Conservation (phyloP, 371 early-diverging fungal species). For the Lichtheimia ramosa region DNA sequence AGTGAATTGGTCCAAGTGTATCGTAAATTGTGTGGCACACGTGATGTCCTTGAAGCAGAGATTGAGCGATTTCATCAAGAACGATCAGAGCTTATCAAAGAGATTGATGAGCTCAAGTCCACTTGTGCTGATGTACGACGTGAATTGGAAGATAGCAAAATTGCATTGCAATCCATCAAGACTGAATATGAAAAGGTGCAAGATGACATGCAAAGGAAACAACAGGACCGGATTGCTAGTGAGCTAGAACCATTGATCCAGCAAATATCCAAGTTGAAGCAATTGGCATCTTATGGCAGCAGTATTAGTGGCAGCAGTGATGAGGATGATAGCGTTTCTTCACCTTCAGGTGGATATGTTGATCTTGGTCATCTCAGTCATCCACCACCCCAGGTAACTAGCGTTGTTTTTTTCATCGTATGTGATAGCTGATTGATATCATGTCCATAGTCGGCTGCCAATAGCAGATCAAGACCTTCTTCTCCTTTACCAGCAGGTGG, state of each 20-base stretch:
- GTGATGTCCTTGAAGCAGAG: slow-evolving; percentile 20
- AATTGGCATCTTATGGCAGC: slow-evolving; percentile 8
- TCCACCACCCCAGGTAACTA: neutral
- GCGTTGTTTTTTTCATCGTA: neutral
- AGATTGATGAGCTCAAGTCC: slow-evolving; percentile 17
- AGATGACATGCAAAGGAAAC: slow-evolving; percentile 16
- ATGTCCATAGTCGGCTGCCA: neutral
- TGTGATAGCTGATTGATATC: neutral
- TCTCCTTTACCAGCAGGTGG: neutral
- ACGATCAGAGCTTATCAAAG: slow-evolving; percentile 14
- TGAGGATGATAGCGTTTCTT: slow-evolving; percentile 2
- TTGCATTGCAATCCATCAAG: slow-evolving; percentile 22
- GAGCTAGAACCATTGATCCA: slow-evolving; percentile 39
- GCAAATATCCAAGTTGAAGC: slow-evolving; percentile 32
- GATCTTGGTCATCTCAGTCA: slow-evolving; percentile 8
- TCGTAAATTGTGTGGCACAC: slow-evolving; percentile 22
- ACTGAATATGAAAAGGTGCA: slow-evolving; percentile 29
- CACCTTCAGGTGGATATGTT: slow-evolving; percentile 9
- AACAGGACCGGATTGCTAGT: slow-evolving; percentile 18
- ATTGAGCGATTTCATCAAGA: slow-evolving; percentile 28
- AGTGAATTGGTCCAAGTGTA: slow-evolving; percentile 19
- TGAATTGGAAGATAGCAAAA: slow-evolving; percentile 23
- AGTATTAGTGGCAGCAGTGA: slow-evolving; percentile 2
- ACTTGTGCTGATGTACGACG: slow-evolving; percentile 20
- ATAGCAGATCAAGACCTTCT: neutral